These are phyloP conservation scores for Xylariaceae sp. DNA, from an alignment of 2,329 filamentous ascomycete genomes.

Conservation along the genomic window DNA sequence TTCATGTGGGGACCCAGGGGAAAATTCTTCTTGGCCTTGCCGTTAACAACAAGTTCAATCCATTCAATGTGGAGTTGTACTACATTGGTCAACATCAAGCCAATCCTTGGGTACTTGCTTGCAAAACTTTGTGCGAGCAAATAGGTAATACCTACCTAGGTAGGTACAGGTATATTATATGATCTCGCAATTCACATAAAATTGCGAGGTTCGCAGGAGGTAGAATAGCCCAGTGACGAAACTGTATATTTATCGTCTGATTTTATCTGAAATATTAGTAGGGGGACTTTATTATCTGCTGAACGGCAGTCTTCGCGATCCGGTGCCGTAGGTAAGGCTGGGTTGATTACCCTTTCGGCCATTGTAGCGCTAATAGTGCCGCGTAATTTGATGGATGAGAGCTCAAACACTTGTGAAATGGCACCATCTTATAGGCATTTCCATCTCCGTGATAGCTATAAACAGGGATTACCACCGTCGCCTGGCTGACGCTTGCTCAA, in stretches of 20 bases:
- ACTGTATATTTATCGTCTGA: too few relatives aligned
- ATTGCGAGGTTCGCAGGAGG: too few relatives aligned
- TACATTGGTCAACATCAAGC: background rate
- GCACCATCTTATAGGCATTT: too few relatives aligned
- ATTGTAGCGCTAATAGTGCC: background rate
- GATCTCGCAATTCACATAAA: background rate
- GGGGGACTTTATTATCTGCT: too few relatives aligned
- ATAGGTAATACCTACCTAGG: background rate
- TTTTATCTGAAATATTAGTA: too few relatives aligned
- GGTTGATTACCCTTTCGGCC: slow-evolving; percentile 22
- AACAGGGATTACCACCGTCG: background rate
- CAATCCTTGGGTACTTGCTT: background rate
- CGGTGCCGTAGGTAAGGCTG: background rate
- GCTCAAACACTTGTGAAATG: background rate
- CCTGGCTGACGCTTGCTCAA: background rate
- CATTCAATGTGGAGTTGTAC: slow-evolving; percentile 13
- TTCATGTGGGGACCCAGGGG: slow-evolving; percentile 11
- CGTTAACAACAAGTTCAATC: slow-evolving; percentile 6
- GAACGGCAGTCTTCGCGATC: too few relatives aligned
- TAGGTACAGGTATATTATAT: slow-evolving; percentile 14
- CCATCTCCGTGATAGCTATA: too few relatives aligned
- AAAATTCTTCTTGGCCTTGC: slow-evolving; percentile 22
- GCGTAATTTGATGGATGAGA: slow-evolving; percentile 18
- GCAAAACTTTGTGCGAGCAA: background rate
- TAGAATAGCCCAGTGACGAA: too few relatives aligned